Evolutionary conservation across 768 basidiomycete genomes (phyloP).

Genomic region (Boletus eberwhitei): DNA sequence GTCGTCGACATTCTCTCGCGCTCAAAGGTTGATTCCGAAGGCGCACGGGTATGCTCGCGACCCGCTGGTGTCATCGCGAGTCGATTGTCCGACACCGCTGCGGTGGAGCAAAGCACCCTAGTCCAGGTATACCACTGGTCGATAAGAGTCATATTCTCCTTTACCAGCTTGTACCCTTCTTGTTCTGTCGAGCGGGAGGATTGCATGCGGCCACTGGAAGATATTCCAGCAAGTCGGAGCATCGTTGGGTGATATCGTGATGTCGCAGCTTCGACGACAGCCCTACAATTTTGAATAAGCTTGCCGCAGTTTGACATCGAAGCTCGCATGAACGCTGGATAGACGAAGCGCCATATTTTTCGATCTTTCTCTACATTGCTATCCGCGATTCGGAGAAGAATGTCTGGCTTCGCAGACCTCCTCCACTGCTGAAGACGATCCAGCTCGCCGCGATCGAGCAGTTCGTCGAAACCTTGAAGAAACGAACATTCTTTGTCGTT

Average conservation of each 20-base stretch:
- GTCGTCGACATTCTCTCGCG: conserved; percentile 81
- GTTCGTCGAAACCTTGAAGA: conserved; percentile 61
- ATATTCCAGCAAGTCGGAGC: conserved; percentile 70
- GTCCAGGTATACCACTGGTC: conserved; percentile 86
- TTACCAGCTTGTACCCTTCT: conserved; percentile 49
- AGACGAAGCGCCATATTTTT: conserved; percentile 71
- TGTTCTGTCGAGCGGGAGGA: conserved; percentile 45
- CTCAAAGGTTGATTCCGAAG: conserved; percentile 73
- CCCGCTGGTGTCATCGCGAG: conserved; percentile 50
- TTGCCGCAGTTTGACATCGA: conserved; percentile 48
- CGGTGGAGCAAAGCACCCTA: conserved; percentile 81
- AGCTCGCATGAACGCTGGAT: conserved; percentile 58
- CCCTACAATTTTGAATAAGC: conserved; percentile 53
- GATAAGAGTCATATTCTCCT: conserved; percentile 56
- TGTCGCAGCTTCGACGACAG: conserved; percentile 63
- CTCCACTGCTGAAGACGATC: conserved; percentile 67
- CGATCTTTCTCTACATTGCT: conserved; percentile 66
- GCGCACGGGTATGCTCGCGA: conserved; percentile 65
- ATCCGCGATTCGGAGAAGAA: conserved; percentile 67
- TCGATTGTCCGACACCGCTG: conserved; percentile 60
- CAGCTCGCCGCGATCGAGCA: conserved; percentile 58
- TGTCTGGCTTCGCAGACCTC: conserved; percentile 50
- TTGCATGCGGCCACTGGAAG: conserved; percentile 40
- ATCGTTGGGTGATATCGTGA: conserved; percentile 71
- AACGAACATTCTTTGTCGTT: conserved; percentile 46